Conservation (phyloP, 805 yeast species). For the Starmerella sirachaensis region DNA sequence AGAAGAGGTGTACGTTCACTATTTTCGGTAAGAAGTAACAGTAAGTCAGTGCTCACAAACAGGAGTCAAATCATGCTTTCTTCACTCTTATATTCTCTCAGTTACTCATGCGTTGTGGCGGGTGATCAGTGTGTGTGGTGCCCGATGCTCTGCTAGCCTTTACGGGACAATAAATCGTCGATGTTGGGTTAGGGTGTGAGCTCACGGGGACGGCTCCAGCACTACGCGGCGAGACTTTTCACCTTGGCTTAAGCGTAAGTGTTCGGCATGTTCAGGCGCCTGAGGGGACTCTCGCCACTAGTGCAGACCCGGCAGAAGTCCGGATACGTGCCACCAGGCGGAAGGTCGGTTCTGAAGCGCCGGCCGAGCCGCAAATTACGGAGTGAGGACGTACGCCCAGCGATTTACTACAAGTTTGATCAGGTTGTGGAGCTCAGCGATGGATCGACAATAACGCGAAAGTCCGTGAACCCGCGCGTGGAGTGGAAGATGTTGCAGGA, state of each 20-base stretch:
- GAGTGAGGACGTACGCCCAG: constrained; percentile 80
- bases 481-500: constrained; percentile 79
- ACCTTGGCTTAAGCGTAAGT: neutral
- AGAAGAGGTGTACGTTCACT: no score
- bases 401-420: constrained; percentile 82
- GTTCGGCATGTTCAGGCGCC: constrained; percentile 1
- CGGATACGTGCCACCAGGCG: constrained; percentile 24
- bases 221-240: neutral
- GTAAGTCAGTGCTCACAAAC: no score
- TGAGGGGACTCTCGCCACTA: constrained; percentile 6
- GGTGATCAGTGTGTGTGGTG: no score
- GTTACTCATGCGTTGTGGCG: no score
- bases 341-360: constrained; percentile 19
- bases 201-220: no score
- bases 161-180: no score
- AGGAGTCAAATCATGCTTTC: no score
- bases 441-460: constrained; percentile 76
- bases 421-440: constrained; percentile 83
- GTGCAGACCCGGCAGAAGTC: constrained; percentile 12
- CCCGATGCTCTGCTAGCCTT: no score
- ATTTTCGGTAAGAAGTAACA: no score
- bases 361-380: constrained; percentile 26
- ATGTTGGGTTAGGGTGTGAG: no score
- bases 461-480: constrained; percentile 77
- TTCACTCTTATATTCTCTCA: no score